Base-by-base conservation (phyloP, 1,284 basidiomycete species). In the Caloboletus firmus region DNA sequence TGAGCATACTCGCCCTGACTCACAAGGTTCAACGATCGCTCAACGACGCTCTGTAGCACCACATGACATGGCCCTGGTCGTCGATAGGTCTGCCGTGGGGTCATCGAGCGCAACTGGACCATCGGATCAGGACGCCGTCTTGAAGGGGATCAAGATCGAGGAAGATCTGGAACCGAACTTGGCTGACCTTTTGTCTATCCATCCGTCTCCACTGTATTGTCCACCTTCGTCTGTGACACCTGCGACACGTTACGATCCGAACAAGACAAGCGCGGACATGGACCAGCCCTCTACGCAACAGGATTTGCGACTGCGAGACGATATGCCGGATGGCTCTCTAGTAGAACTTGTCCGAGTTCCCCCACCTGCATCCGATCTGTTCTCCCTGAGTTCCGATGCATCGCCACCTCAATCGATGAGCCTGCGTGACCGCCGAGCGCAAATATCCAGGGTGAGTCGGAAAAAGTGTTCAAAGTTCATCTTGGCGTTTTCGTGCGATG, bases 361-460 rank as follows among this genome's bases (percentile, higher is more conserved):
- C 8, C 40, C 42, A 3, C n/a, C 46, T 5, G 39, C 34, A 3
- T 45, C 56, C 3, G 43, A 47, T 11, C 51, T 42, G 5, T 26
- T 44, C 10, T 48, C 55, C 15, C 49, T 59, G n/a, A 32, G 47
- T 32, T 24, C 31, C 18, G 45, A 58, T 8, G 15, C 20, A 11
- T 65, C 67, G 5, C 53, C 65, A 17, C 55, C 49, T 12, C 62
- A 56, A 42, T 54, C 66, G 22, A 68, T 68, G 67, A 68, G 66
- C 46, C 45, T 68, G 28, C 66, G 66, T 15, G 66, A 68, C 36
- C 65, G 66, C 5, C 64, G 66, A 9, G 69, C 69, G 3, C 66
- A 71, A 20, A 70, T 68, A 39, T 59, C 55, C n/a, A 45, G 42
- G 50, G 66, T 70, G 45, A 58, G 69, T 64, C 30, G 4, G n/a